These are phyloP conservation scores for Rhodosporidiobolus sp. DNA, from an alignment of 768 basidiomycete species.

Conservation along the genomic window DNA sequence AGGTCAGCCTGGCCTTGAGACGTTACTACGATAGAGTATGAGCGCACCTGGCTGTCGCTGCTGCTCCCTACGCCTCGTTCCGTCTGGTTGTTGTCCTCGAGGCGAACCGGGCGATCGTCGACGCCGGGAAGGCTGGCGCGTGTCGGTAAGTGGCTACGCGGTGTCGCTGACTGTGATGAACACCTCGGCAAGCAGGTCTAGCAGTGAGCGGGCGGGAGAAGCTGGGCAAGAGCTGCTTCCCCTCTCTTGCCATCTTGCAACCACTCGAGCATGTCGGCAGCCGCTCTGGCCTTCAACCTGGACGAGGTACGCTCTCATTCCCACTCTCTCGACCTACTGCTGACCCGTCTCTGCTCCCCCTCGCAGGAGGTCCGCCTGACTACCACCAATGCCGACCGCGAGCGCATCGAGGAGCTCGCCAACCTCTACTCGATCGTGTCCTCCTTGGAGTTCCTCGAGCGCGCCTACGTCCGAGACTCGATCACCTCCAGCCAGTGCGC, in stretches of 20 bases:
- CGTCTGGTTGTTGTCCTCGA: too few relatives aligned
- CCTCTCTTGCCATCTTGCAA: neutral
- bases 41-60: too few relatives aligned
- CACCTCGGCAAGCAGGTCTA: neutral
- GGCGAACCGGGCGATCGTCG: too few relatives aligned
- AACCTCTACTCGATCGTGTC: constrained; percentile 90
- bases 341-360: neutral
- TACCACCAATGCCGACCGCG: constrained; percentile 80
- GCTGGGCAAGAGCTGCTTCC: neutral
- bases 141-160: too few relatives aligned
- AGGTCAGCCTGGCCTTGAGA: neutral
- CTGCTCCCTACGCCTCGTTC: too few relatives aligned
- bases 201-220: neutral
- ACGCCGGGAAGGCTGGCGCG: too few relatives aligned
- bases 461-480: constrained; percentile 90
- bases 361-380: constrained; percentile 73
- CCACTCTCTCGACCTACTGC: neutral
- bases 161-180: too few relatives aligned
- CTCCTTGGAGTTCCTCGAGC: constrained; percentile 86
- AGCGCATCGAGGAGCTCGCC: constrained; percentile 78
- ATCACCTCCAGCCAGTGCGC: constrained; percentile 86
- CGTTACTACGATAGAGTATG: too few relatives aligned
- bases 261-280: neutral
- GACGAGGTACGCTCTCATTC: neutral
- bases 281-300: neutral